Base-by-base conservation (phyloP, 805 yeast genomes). In the Yamadazyma olivae region DNA sequence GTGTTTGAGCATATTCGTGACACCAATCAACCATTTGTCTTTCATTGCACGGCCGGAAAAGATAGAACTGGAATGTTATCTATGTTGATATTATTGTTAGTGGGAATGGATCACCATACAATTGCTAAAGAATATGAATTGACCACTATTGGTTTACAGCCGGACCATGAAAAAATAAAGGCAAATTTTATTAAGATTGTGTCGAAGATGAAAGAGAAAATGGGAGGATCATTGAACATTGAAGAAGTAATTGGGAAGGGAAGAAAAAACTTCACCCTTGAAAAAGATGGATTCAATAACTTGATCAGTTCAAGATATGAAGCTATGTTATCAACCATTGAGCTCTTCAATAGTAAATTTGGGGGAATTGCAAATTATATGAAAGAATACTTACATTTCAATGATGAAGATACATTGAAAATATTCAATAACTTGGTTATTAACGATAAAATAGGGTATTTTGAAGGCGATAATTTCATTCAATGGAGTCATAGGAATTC, bases 21-120 rank as follows among this genome's bases (percentile, higher is more conserved):
- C 39, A 72, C 75, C 2, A 41, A 49, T 14, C 27, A 30, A 2
- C 65, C 70, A 6, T 60, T 87, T 39, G 57, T 82, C 7, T 76
- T 80, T 56, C 91, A 85, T 53, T 87, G 95, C 59, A 77, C 90
- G 3, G 91, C 91, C 1, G 95, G 95, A 2, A 87, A 86, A 55
- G 95, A 87, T 54, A 71, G 95, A 29, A 86, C 95, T 0, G 95
- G 95, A 0, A 68, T 85, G 10, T 53, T 83, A 44, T 74, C 81
- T 2, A 83, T 87, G 79, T 55, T 87, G 41, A 63, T 86, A 4
- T 64, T 86, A 30, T 59, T 77, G 14, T 53, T 84, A 6, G 60
- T 75, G 4, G 90, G 85, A 0, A 85, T 86, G 3, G 87, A 82
- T 41, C 66, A 70, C 9, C 75, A 76, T 44, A 75, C 78, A 1